Base-by-base conservation (phyloP, 2,329 filamentous ascomycete genomes). In the Sporothrix brunneoviolacea region DNA sequence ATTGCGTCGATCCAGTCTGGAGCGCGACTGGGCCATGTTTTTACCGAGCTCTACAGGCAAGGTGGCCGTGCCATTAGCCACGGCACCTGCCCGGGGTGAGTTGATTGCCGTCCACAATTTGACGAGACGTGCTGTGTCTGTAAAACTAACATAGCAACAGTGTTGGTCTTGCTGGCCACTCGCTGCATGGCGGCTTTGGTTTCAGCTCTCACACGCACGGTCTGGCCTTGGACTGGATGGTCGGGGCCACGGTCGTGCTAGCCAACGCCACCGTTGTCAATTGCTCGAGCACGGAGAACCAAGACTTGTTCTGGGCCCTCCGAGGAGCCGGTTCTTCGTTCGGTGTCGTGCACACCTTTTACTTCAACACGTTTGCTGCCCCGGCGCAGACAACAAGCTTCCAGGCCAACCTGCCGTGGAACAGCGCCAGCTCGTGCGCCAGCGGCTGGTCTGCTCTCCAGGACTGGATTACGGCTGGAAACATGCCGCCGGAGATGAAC, bases 31-130 rank as follows among this genome's bases (percentile, higher is more conserved):
- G 77, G 76, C 0, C 69, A 73, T 45, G 65, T 75, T 7, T 70
- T 70, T 0, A 60, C 53, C 4, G 65, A 70, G 53, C 59, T 75
- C 4, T 68, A 65, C 43, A 58, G 60, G 15, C 64, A 71, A 45
- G 67, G 65, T 0, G 58, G 53, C 56, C 70, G 60, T 13, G 74
- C 70, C 2, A 62, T 79, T 4, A 64, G 70, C 22, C 74, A 78
- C 43, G 75, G 75, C n/a, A 75, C 74, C 1, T 78, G 75, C 54
- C 73, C 75, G 4, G 72, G 69, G 73, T 74, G 57, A 22, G 33
- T 49, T 15, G 5, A 27, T 30, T 30, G 19, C n/a, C n/a, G n/a
- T n/a, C n/a, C n/a, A n/a, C n/a, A n/a, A n/a, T n/a, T n/a, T n/a
- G n/a, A n/a, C n/a, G n/a, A n/a, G n/a, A n/a, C n/a, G n/a, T n/a